Conservation (phyloP, 2,329 filamentous ascomycete genomes). For the Paracoccidioides brasiliensis region DNA sequence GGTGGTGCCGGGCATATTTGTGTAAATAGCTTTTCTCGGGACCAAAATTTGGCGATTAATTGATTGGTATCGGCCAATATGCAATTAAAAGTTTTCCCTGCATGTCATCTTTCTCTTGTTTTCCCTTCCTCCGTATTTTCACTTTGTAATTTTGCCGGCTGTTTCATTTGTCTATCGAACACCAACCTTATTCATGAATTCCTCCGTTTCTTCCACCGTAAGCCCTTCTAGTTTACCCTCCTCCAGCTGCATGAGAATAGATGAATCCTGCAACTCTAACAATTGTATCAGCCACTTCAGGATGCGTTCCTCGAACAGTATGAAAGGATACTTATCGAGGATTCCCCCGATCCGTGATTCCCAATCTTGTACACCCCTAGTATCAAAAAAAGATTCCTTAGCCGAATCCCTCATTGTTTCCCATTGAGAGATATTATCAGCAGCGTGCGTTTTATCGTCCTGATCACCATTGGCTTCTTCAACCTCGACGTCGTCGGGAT, state of each 20-base stretch:
- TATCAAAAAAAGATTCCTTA: slow-evolving; percentile 10
- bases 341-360: slow-evolving; percentile 19
- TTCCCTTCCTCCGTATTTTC: background rate
- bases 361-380: slow-evolving; percentile 5
- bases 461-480: background rate
- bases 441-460: background rate
- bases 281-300: slow-evolving; percentile 32
- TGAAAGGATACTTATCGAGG: slow-evolving; percentile 18
- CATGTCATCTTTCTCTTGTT: background rate
- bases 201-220: slow-evolving; percentile 24
- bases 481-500: slow-evolving; percentile 9
- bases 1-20: background rate
- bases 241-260: slow-evolving; percentile 41
- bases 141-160: background rate
- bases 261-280: slow-evolving; percentile 31
- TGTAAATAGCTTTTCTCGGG: background rate
- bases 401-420: slow-evolving; percentile 1
- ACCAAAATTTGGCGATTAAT: background rate
- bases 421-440: background rate
- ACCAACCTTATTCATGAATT: slow-evolving; percentile 22
- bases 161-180: background rate
- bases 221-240: slow-evolving; percentile 31
- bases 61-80: background rate
- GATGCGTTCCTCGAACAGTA: slow-evolving; percentile 28
- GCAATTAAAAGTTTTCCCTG: background rate